phyloP scores from a whole-genome alignment of 2,329 filamentous ascomycete species.

The Beauveria sp. region DNA sequence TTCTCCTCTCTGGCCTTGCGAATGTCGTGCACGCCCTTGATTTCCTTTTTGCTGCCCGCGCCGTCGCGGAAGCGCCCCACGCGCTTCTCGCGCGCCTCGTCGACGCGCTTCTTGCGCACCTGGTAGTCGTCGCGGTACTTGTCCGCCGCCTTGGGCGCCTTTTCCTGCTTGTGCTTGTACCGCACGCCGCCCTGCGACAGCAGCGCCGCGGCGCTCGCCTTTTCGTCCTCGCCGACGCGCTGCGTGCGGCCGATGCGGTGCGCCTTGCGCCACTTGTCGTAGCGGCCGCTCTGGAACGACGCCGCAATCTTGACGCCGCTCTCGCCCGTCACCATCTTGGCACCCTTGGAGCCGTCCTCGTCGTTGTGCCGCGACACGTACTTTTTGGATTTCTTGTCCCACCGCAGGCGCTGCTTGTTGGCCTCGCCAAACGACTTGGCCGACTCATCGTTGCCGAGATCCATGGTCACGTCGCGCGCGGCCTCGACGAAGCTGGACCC shows the following conservation, averaged over 20 bases:
- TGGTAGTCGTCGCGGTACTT: conserved; percentile 87
- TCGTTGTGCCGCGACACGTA: conserved; percentile 91
- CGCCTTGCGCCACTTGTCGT: conserved; percentile 83
- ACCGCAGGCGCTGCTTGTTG: conserved; percentile 70
- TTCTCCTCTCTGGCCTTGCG: conserved; percentile 71
- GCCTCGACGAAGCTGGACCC: conserved; percentile 76
- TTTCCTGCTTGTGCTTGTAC: conserved; percentile 81
- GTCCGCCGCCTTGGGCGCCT: conserved; percentile 88
- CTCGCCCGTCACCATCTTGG: conserved; percentile 75
- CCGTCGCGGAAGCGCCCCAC: conserved; percentile 67
- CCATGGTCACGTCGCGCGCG: conserved; percentile 84
- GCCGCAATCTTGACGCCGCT: conserved; percentile 94
- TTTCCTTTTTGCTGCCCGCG: conserved; percentile 64
- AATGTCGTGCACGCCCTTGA: conserved; percentile 78
- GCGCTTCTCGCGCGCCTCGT: conserved; percentile 78
- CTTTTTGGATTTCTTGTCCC: conserved; percentile 95
- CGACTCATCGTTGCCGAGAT: conserved; percentile 82
- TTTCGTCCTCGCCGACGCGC: conserved; percentile 75
- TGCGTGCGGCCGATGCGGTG: conserved; percentile 75
- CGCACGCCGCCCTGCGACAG: conserved; percentile 29
- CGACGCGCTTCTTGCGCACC: conserved; percentile 80
- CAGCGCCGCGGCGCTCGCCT: conserved; percentile 20
- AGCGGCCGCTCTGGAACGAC: conserved; percentile 85
- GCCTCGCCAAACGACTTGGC: conserved; percentile 73
- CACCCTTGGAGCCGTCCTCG: conserved; percentile 74